Evolutionary conservation across 2,329 filamentous ascomycete species (phyloP).

Genomic region (Xylariaceae sp.): DNA sequence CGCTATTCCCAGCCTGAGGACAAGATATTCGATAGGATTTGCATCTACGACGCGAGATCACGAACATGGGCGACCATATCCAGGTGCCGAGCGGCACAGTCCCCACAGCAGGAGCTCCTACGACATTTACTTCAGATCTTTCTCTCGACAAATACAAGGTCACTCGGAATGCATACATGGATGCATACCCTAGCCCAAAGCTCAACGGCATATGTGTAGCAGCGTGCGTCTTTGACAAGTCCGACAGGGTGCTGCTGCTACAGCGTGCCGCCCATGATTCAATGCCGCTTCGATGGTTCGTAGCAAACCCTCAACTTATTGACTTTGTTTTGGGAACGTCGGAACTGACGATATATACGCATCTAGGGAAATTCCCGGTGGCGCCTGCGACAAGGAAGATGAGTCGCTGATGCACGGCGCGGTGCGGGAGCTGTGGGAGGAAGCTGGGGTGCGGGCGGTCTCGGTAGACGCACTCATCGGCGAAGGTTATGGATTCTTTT

Average conservation of each 20-base stretch:
- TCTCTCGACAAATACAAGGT: constrained; percentile 21
- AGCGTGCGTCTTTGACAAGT: constrained; percentile 27
- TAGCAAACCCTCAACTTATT: constrained; percentile 1
- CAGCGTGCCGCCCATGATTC: constrained; percentile 36
- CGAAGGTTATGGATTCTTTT: constrained; percentile 16
- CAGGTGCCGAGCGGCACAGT: neutral
- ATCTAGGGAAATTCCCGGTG: constrained; percentile 30
- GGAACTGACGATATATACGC: too few relatives aligned
- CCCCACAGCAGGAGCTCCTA: constrained; percentile 11
- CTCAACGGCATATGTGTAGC: constrained; percentile 26
- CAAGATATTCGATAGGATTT: too few relatives aligned
- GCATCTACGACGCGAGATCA: too few relatives aligned
- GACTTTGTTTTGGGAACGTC: too few relatives aligned
- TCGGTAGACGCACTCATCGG: constrained; percentile 20
- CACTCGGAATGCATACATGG: constrained; percentile 21
- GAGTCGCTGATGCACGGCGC: constrained; percentile 34
- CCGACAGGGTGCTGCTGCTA: constrained; percentile 34
- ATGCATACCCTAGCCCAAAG: constrained; percentile 13
- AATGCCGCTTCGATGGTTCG: constrained; percentile 38
- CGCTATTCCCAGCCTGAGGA: too few relatives aligned
- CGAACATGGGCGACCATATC: too few relatives aligned
- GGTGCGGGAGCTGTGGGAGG: constrained; percentile 40
- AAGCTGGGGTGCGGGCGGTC: constrained; percentile 32
- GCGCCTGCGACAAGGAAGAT: constrained; percentile 36
- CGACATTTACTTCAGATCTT: constrained; percentile 18